Evolutionary conservation across 441 rosid genomes (phyloP).

Genomic region (Gossypium laxum): DNA sequence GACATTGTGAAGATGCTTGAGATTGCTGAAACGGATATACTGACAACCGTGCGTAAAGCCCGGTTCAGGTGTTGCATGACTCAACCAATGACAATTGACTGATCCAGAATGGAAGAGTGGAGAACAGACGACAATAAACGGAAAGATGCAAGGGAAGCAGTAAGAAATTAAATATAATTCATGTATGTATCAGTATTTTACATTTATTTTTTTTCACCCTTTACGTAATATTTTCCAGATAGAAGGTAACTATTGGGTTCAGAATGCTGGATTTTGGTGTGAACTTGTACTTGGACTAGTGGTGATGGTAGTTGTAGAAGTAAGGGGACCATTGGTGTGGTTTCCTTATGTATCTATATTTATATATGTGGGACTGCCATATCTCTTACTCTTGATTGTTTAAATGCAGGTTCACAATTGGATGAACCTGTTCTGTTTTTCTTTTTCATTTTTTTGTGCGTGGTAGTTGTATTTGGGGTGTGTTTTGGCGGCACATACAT

Average conservation of each 20-base stretch:
- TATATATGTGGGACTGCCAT: conserved; percentile 21
- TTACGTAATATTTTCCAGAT: conserved; percentile 24
- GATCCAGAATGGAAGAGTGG: conserved; percentile 22
- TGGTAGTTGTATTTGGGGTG: not conserved
- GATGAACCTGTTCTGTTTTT: not conserved
- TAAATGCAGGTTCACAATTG: conserved; percentile 22
- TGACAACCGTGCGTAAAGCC: conserved; percentile 86
- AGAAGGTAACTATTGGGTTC: conserved; percentile 26
- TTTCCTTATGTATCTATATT: conserved; percentile 22
- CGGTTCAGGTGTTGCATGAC: conserved; percentile 91
- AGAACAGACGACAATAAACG: conserved; percentile 20
- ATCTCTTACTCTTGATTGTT: conserved; percentile 20
- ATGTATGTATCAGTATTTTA: conserved; percentile 39
- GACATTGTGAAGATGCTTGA: conserved; percentile 77
- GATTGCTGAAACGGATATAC: conserved; percentile 67
- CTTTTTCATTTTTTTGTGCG: not conserved
- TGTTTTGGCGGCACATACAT: not conserved
- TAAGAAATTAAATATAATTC: conserved; percentile 35
- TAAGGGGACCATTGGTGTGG: conserved; percentile 21
- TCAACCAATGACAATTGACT: conserved; percentile 82
- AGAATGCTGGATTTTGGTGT: conserved; percentile 32
- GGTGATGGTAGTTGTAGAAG: conserved; percentile 21
- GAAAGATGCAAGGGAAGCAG: conserved; percentile 23
- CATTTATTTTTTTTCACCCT: not conserved
- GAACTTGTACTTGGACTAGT: conserved; percentile 26